Evolutionary conservation across 768 basidiomycete species (phyloP).

Genomic region (Myochromella boudieri): DNA sequence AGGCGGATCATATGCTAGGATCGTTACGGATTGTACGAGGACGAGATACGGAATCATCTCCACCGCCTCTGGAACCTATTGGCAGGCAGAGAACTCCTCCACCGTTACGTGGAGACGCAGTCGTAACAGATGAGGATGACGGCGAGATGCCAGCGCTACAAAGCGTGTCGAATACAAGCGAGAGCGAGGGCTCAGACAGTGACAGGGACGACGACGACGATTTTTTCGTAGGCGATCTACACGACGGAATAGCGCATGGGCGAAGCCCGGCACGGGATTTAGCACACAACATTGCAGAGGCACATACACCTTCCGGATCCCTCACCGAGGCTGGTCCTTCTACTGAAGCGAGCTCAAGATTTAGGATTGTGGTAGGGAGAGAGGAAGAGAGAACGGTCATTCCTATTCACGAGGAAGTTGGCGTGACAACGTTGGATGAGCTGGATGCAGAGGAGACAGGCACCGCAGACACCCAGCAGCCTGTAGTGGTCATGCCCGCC

Average conservation of each 20-base stretch:
- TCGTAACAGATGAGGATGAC: slow-evolving; percentile 18
- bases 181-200: no score
- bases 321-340: not conserved
- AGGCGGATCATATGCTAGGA: slow-evolving; percentile 36
- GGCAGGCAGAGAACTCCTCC: slow-evolving; percentile 3
- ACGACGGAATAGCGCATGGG: no score
- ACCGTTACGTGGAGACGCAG: not conserved
- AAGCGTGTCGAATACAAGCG: slow-evolving; percentile 34
- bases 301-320: not conserved
- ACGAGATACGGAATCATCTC: slow-evolving; percentile 8
- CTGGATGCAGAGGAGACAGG: no score
- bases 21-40: slow-evolving; percentile 12
- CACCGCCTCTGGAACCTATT: slow-evolving; percentile 12
- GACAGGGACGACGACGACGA: slow-evolving; percentile 13
- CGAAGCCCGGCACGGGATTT: no score
- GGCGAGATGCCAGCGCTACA: slow-evolving; percentile 38
- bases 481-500: no score
- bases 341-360: slow-evolving; percentile 8
- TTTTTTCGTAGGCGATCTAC: no score
- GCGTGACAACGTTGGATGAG: no score
- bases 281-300: no score
- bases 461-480: no score
- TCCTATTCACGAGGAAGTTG: no score
- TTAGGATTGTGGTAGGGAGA: slow-evolving; percentile 13
- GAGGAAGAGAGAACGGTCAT: no score